Evolutionary conservation across 2,329 filamentous ascomycete genomes (phyloP).

Genomic region (Fusarium protoensiforme): DNA sequence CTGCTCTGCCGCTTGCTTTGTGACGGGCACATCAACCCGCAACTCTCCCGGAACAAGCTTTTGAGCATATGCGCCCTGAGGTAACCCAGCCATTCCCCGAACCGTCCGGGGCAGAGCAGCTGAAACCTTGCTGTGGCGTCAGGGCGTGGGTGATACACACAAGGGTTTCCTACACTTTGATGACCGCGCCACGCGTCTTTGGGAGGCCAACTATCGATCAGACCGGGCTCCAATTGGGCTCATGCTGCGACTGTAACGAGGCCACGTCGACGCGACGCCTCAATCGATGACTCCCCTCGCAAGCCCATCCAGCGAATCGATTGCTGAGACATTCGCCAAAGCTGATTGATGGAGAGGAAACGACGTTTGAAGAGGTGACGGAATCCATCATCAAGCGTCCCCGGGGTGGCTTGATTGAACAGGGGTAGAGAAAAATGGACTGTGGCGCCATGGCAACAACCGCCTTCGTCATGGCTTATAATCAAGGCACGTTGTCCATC

Average conservation of each 20-base stretch:
- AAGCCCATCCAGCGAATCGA: conserved; percentile 15
- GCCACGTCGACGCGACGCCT: conserved; percentile 8
- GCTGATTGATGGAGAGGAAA: conserved; percentile 1
- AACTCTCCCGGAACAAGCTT: conserved; percentile 10
- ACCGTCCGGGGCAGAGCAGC: neutral
- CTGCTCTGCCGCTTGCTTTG: conserved; percentile 6
- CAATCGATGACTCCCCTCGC: conserved; percentile 13
- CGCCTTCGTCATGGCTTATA: conserved; percentile 30
- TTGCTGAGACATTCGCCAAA: conserved; percentile 2
- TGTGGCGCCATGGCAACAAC: conserved; percentile 25
- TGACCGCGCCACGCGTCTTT: conserved; percentile 27
- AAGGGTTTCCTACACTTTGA: conserved; percentile 14
- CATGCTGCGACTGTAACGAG: neutral
- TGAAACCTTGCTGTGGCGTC: conserved; percentile 33
- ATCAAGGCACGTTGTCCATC: conserved; percentile 31
- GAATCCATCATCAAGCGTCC: conserved; percentile 19
- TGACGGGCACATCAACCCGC: neutral
- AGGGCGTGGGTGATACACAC: conserved; percentile 10
- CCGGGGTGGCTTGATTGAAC: conserved; percentile 17
- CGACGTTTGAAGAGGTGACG: neutral
- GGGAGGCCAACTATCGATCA: conserved; percentile 9
- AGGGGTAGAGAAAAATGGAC: conserved; percentile 18
- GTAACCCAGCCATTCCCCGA: conserved; percentile 17
- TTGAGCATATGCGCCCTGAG: conserved; percentile 23
- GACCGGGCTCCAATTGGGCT: conserved; percentile 6